Evolutionary conservation across 2,329 filamentous ascomycete species (phyloP), one percentile per base, ranked within the genome.

Genomic region (Fusarium torreyae): DNA sequence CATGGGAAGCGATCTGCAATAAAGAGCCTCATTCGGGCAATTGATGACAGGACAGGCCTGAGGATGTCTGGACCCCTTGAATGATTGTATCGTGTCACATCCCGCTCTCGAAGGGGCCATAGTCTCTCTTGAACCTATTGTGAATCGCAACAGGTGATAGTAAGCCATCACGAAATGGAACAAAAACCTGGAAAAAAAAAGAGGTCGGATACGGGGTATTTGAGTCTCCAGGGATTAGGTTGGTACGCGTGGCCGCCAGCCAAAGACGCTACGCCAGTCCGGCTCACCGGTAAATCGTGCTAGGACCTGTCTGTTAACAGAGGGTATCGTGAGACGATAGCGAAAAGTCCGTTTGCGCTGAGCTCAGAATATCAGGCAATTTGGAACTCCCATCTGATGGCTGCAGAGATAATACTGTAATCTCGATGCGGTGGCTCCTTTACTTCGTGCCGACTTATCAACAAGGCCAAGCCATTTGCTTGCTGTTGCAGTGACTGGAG

Each of bases 1-100:
- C 45, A 59, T 34, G 45, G 59, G 55, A 46, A 56, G 53, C 42
- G 69, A 74, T 74, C 69, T 63, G 52, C 71, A 51, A 59, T 38
- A 43, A 39, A 64, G 67, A 67, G 51, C 63, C 57, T 72, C 60
- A 66, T 51, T 59, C 36, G 24, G 46, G 38, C 49, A 45, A 49
- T 51, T 53, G 58, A 64, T 44, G 53, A 42, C 34, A 39, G 28
- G 45, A 15, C 48, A 31, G 10, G 28, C 17, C 44, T 11, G 17
- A 20, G 51, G 40, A 24, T 39, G 26, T 18, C 24, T n/a, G 31
- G 33, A n/a, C 49, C 34, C 33, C 33, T 34, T 40, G 26, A 13
- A 53, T 43, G 45, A 10, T 22, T 33, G 51, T 26, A 49, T 56
- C 42, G 39, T 52, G 39, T 36, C 48, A 56, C 13, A 48, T 49